Conservation (phyloP, 345 rosid genomes). For the Linum tenue region DNA sequence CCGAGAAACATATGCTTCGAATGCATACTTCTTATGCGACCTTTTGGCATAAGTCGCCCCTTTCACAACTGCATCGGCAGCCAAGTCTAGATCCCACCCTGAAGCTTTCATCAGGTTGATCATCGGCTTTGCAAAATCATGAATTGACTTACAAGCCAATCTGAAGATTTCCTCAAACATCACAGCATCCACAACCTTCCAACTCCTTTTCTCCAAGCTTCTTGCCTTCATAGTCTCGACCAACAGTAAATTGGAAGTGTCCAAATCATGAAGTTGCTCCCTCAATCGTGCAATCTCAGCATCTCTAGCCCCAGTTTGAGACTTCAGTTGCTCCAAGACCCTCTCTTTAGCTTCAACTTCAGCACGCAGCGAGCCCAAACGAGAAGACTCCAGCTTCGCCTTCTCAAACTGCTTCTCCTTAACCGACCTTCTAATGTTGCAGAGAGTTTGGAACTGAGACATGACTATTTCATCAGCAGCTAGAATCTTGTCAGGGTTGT, state of each 20-base stretch:
- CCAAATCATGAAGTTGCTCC: conserved; percentile 27
- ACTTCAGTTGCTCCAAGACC: conserved; percentile 35
- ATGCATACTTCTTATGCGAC: conserved; percentile 52
- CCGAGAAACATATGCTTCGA: conserved; percentile 49
- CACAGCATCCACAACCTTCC: conserved; percentile 17
- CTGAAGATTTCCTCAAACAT: conserved; percentile 27
- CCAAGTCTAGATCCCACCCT: conserved; percentile 44
- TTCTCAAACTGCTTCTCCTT: conserved; percentile 21
- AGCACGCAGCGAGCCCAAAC: conserved; percentile 20
- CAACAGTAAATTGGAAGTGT: conserved; percentile 20
- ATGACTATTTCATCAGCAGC: conserved; percentile 43
- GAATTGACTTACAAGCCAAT: conserved; percentile 44
- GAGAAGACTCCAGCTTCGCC: conserved; percentile 21
- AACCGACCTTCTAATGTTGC: conserved; percentile 27
- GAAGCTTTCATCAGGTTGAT: conserved; percentile 58
- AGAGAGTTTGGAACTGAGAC: conserved; percentile 37
- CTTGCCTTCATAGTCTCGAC: conserved; percentile 24
- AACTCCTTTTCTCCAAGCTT: conserved; percentile 19
- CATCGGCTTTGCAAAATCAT: conserved; percentile 54
- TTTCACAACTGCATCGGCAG: conserved; percentile 36
- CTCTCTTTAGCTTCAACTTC: conserved; percentile 32
- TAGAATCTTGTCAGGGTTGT: conserved; percentile 41
- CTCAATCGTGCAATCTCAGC: conserved; percentile 28
- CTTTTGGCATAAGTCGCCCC: conserved; percentile 35
- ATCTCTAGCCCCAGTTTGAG: conserved; percentile 25